Evolutionary conservation across 371 early-diverging fungal genomes (phyloP).

Genomic region (Batrachochytrium dendrobatidis): DNA sequence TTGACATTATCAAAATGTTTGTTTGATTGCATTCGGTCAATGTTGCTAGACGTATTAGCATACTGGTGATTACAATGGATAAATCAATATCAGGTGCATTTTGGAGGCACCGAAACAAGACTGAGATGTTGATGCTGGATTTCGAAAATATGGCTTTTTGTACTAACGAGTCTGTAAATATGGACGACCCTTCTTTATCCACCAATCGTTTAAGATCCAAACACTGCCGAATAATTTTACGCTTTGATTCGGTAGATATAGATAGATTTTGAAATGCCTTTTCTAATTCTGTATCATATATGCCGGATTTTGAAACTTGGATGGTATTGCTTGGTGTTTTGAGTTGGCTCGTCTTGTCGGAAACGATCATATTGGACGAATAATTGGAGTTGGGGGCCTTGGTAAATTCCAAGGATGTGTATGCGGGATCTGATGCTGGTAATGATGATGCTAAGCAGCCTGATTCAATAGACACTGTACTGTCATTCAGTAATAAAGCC

Average conservation of each 20-base stretch:
- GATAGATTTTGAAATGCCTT: background rate
- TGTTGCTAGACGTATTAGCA: slow-evolving; percentile 23
- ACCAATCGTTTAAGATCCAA: slow-evolving; percentile 35
- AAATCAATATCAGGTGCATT: slow-evolving; percentile 28
- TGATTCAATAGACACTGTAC: background rate
- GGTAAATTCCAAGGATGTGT: background rate
- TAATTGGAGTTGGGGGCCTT: background rate
- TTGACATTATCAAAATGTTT: slow-evolving; percentile 20
- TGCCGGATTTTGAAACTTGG: background rate
- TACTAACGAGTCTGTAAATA: slow-evolving; percentile 24
- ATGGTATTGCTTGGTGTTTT: slow-evolving; percentile 6
- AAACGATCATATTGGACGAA: background rate
- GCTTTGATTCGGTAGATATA: slow-evolving; percentile 14
- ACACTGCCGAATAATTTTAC: slow-evolving; percentile 21
- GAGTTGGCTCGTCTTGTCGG: slow-evolving; percentile 10
- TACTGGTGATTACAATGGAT: slow-evolving; percentile 25
- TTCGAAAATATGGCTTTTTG: slow-evolving; percentile 32
- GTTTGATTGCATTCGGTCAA: slow-evolving; percentile 13
- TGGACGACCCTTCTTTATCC: slow-evolving; percentile 29
- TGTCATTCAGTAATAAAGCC: background rate
- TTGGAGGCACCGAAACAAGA: slow-evolving; percentile 32
- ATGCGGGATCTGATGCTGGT: background rate
- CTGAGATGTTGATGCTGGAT: slow-evolving; percentile 17
- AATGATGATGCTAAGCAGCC: background rate
- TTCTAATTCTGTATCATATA: background rate